These are phyloP conservation scores for Protea cynaroides DNA, from an alignment of 164 flowering plant genomes.

Conservation along the genomic window DNA sequence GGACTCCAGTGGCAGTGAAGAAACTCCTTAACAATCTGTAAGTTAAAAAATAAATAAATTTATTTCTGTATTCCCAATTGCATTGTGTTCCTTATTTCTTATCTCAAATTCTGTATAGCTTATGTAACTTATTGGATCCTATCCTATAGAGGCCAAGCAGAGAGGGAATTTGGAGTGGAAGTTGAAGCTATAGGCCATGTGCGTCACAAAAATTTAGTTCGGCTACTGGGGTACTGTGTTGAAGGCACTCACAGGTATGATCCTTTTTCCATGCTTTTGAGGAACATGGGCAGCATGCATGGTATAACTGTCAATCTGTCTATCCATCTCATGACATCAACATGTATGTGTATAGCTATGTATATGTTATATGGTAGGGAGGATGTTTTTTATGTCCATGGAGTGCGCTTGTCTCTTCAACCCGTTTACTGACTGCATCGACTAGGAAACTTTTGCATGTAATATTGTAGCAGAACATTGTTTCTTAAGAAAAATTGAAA, in stretches of 20 bases:
- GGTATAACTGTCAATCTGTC: neutral
- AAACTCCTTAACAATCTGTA: constrained; percentile 82
- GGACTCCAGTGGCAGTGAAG: constrained; percentile 81
- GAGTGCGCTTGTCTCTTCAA: neutral
- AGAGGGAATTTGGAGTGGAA: constrained; percentile 87
- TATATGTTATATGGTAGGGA: neutral
- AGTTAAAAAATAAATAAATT: constrained; percentile 19
- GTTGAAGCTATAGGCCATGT: constrained; percentile 96
- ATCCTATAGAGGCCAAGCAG: constrained; percentile 79
- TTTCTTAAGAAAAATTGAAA: too few relatives aligned
- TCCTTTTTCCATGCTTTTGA: neutral
- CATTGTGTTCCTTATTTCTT: neutral
- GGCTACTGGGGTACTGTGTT: constrained; percentile 86
- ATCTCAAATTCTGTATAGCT: neutral
- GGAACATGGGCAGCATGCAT: too few relatives aligned
- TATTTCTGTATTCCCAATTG: neutral
- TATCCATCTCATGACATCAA: neutral
- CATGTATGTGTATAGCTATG: neutral
- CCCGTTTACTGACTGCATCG: too few relatives aligned
- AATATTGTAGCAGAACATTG: too few relatives aligned
- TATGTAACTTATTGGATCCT: neutral
- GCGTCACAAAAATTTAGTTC: constrained; percentile 85
- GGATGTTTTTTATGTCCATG: neutral
- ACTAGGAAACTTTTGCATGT: too few relatives aligned
- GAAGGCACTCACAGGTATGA: constrained; percentile 87